Conservation (phyloP, 2,329 filamentous ascomycete species). For the Colletotrichum sp. region DNA sequence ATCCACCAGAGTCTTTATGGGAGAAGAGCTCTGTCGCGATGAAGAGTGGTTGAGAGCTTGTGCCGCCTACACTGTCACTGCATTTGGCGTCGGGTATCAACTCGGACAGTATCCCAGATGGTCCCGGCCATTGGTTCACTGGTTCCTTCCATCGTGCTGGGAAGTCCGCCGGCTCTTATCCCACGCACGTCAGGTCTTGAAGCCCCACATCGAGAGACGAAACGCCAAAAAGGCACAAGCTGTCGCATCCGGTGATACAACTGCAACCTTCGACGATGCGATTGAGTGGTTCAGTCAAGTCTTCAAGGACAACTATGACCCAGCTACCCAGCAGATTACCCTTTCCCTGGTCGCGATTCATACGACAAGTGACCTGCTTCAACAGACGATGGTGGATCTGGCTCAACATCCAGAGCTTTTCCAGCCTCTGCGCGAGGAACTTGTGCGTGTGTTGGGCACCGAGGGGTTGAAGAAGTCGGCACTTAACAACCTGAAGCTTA, state of each 20-base stretch:
- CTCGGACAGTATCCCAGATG: slow-evolving; percentile 20
- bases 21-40: slow-evolving; percentile 7
- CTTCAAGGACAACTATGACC: not conserved
- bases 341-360: slow-evolving; percentile 27
- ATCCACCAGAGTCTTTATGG: slow-evolving; percentile 25
- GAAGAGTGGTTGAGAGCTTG: slow-evolving; percentile 20
- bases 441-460: slow-evolving; percentile 17
- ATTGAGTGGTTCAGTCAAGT: slow-evolving; percentile 23
- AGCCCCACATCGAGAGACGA: slow-evolving; percentile 20
- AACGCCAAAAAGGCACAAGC: not conserved
- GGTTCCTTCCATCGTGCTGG: slow-evolving; percentile 23
- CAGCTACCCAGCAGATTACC: slow-evolving; percentile 17
- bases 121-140: slow-evolving; percentile 13
- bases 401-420: slow-evolving; percentile 23
- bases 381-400: slow-evolving; percentile 24
- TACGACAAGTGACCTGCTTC: slow-evolving; percentile 24
- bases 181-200: not conserved
- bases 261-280: slow-evolving; percentile 14
- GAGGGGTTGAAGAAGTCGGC: slow-evolving; percentile 23
- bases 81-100: not conserved
- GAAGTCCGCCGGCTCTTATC: not conserved
- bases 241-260: not conserved
- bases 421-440: slow-evolving; percentile 25
- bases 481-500: slow-evolving; percentile 25
- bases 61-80: not conserved